These are phyloP conservation scores for Sporothrix humicola DNA, from an alignment of 2,329 filamentous ascomycete genomes.

Conservation along the genomic window DNA sequence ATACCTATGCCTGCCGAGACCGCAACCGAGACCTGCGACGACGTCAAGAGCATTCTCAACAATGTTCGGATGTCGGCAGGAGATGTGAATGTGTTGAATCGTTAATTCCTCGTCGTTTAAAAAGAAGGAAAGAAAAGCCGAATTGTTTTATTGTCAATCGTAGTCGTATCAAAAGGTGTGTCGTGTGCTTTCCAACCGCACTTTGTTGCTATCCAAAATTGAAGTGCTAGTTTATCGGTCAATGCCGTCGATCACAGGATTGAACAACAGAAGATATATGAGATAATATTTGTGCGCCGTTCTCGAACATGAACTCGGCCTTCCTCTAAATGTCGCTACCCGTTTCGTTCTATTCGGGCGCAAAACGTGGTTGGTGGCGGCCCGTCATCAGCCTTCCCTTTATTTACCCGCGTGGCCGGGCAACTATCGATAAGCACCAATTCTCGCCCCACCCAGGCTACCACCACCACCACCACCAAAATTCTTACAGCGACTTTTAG, in stretches of 20 bases:
- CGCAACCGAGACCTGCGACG: slow-evolving; percentile 72
- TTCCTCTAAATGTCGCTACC: slow-evolving; percentile 2
- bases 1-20: slow-evolving; percentile 68
- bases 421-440: slow-evolving; percentile 40
- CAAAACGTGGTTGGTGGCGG: slow-evolving; percentile 10
- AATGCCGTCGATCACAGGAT: slow-evolving; percentile 19
- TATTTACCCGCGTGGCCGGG: slow-evolving; percentile 36
- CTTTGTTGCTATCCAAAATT: not conserved
- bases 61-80: slow-evolving; percentile 23
- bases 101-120: not conserved
- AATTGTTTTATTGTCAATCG: not conserved
- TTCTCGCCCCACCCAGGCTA: not conserved
- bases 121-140: not conserved
- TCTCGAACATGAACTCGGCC: not conserved
- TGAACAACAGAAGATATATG: too few species aligned
- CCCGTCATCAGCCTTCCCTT: slow-evolving; percentile 6
- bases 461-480: not conserved
- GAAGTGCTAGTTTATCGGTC: not conserved
- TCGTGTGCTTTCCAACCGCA: not conserved
- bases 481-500: slow-evolving; percentile 25
- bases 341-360: not conserved
- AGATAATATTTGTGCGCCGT: not conserved
- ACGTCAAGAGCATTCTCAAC: slow-evolving; percentile 63
- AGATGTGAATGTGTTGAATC: not conserved
- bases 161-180: not conserved